phyloP scores from a whole-genome alignment of 495 filamentous ascomycete species.

The Podospora fimiseda region DNA sequence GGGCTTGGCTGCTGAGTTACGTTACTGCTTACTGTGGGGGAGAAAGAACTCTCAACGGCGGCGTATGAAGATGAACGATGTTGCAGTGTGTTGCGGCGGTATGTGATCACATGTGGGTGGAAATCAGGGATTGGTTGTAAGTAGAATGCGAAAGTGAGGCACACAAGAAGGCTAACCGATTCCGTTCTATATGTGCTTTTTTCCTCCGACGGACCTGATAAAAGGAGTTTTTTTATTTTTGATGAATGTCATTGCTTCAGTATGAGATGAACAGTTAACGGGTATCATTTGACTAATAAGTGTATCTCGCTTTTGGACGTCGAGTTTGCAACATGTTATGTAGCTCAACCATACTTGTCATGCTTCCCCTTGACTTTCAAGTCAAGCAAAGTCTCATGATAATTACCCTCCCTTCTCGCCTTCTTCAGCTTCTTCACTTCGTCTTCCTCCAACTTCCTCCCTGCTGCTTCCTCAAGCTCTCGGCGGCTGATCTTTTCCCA shows the following conservation, averaged over 20 bases:
- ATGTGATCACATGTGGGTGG: background rate
- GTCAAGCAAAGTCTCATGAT: conserved; percentile 82
- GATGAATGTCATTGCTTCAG: no score
- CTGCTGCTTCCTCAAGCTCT: conserved; percentile 79
- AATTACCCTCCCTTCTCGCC: conserved; percentile 80
- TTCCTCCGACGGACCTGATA: no score
- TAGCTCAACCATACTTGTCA: conserved; percentile 73
- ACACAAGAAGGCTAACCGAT: no score
- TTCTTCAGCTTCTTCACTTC: conserved; percentile 78
- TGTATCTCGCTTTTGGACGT: background rate
- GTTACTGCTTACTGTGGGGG: background rate
- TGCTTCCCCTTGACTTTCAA: conserved; percentile 92
- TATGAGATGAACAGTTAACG: no score
- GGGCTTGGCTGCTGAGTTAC: background rate
- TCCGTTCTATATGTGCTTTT: no score
- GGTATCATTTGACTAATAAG: background rate
- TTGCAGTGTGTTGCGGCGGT: no score
- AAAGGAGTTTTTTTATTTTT: no score
- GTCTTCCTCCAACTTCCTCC: conserved; percentile 69
- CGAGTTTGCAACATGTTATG: no score
- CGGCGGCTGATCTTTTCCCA: conserved; percentile 77
- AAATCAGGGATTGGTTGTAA: no score
- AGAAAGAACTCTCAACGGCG: background rate
- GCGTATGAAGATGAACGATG: no score
- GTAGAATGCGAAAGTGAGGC: no score